Evolutionary conservation across 2,329 filamentous ascomycete genomes (phyloP).

Genomic region (Metarhizium guizhouense): DNA sequence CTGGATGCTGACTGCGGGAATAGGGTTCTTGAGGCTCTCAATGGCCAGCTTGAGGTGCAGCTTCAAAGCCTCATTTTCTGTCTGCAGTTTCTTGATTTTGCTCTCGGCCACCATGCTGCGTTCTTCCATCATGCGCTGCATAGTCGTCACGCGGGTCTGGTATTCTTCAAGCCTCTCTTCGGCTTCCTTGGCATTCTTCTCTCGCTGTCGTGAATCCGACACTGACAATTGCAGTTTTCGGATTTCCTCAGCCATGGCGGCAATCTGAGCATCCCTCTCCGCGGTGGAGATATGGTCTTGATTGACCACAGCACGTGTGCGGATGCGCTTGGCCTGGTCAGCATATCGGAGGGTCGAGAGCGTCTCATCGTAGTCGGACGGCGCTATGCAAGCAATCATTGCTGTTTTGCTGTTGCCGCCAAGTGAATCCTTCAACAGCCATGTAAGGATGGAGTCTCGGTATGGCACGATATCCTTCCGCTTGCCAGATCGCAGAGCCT

Average conservation of each 20-base stretch:
- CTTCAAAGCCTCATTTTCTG: conserved; percentile 81
- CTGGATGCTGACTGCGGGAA: conserved; percentile 48
- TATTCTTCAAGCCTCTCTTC: conserved; percentile 90
- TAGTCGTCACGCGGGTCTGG: conserved; percentile 76
- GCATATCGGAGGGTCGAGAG: conserved; percentile 93
- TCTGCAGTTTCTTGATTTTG: conserved; percentile 84
- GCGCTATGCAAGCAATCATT: conserved; percentile 97
- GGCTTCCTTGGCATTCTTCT: conserved; percentile 68
- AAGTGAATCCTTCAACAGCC: conserved; percentile 91
- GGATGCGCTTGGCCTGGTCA: conserved; percentile 95
- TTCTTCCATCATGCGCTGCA: conserved; percentile 97
- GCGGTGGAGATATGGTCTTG: conserved; percentile 89
- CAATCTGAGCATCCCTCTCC: conserved; percentile 88
- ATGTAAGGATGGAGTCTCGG: conserved; percentile 73
- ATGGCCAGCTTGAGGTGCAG: conserved; percentile 83
- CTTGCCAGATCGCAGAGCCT: conserved; percentile 49
- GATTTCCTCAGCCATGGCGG: conserved; percentile 92
- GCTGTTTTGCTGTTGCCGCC: conserved; percentile 97
- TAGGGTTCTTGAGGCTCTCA: conserved; percentile 82
- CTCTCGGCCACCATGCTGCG: conserved; percentile 80
- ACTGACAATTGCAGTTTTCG: conserved; percentile 71
- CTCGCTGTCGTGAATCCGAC: conserved; percentile 54
- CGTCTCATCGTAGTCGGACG: conserved; percentile 94
- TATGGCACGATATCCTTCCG: conserved; percentile 70
- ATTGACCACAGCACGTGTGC: conserved; percentile 88